Evolutionary conservation across 345 rosid species (phyloP).

Genomic region (Eucalyptus victrix): DNA sequence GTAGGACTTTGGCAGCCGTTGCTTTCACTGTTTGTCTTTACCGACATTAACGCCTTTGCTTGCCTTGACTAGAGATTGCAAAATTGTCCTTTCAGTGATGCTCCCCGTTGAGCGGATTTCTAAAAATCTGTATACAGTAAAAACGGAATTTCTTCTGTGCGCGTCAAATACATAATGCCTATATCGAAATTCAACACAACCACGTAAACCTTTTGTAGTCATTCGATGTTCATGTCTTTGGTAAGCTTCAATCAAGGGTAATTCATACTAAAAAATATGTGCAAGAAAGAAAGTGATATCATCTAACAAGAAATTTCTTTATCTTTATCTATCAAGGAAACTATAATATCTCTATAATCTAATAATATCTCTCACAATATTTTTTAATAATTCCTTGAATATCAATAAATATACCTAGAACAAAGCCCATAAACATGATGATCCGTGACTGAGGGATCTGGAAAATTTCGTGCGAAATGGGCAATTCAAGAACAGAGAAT

Average conservation of each 20-base stretch:
- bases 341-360: neutral
- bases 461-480: neutral
- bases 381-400: too few species aligned
- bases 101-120: neutral
- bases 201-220: too few species aligned
- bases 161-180: accelerated
- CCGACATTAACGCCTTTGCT: too few species aligned
- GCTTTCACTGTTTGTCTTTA: neutral
- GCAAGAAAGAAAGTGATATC: neutral
- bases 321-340: neutral
- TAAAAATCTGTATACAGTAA: too few species aligned
- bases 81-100: neutral
- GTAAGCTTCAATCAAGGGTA: neutral
- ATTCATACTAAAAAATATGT: too few species aligned
- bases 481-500: neutral
- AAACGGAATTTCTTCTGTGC: neutral
- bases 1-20: neutral
- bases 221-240: neutral
- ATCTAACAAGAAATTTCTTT: neutral
- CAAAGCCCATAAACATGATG: neutral
- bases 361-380: too few species aligned
- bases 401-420: too few species aligned
- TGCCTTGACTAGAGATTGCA: neutral
- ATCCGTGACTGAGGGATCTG: neutral
- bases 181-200: neutral